These are phyloP conservation scores for Curvularia sp. DNA, from an alignment of 2,329 filamentous ascomycete species.

Conservation along the genomic window DNA sequence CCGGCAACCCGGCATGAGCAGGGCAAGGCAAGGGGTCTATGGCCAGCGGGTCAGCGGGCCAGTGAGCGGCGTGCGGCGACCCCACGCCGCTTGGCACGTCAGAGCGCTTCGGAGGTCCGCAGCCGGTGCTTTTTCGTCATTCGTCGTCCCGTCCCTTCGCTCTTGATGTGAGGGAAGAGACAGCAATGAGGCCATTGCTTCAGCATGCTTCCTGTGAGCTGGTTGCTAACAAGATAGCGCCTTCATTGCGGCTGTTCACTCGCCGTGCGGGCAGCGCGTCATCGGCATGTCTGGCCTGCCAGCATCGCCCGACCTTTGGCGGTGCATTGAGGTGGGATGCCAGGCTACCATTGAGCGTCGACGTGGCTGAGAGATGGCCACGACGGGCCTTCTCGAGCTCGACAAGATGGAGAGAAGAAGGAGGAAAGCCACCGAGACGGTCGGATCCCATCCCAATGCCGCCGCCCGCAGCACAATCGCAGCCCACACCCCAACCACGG, in stretches of 20 bases:
- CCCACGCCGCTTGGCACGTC: slow-evolving; percentile 38
- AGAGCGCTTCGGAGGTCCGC: slow-evolving; percentile 19
- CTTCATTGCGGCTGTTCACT: slow-evolving; percentile 22
- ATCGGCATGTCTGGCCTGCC: slow-evolving; percentile 42
- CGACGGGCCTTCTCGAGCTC: slow-evolving; percentile 33
- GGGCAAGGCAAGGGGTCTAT: slow-evolving; percentile 14
- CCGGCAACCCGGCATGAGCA: slow-evolving; percentile 34
- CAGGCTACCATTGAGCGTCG: slow-evolving; percentile 14
- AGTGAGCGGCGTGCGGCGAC: slow-evolving; percentile 27
- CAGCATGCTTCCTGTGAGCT: slow-evolving; percentile 51
- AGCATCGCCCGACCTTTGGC: slow-evolving; percentile 36
- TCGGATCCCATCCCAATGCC: slow-evolving; percentile 32
- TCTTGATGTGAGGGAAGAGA: slow-evolving; percentile 36
- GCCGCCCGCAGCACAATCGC: slow-evolving; percentile 26
- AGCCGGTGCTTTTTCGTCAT: slow-evolving; percentile 24
- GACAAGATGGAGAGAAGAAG: slow-evolving; percentile 30
- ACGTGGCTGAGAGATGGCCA: slow-evolving; percentile 5
- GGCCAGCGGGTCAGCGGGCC: slow-evolving; percentile 4
- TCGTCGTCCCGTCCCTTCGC: slow-evolving; percentile 20
- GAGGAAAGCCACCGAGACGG: slow-evolving; percentile 23
- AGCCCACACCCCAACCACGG: slow-evolving; percentile 14
- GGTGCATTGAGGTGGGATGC: slow-evolving; percentile 14
- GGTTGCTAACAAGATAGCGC: slow-evolving; percentile 25
- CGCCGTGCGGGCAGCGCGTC: slow-evolving; percentile 18
- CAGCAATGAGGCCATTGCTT: slow-evolving; percentile 52